phyloP scores from a whole-genome alignment of 441 rosid genomes.

The Daphne laureola region DNA sequence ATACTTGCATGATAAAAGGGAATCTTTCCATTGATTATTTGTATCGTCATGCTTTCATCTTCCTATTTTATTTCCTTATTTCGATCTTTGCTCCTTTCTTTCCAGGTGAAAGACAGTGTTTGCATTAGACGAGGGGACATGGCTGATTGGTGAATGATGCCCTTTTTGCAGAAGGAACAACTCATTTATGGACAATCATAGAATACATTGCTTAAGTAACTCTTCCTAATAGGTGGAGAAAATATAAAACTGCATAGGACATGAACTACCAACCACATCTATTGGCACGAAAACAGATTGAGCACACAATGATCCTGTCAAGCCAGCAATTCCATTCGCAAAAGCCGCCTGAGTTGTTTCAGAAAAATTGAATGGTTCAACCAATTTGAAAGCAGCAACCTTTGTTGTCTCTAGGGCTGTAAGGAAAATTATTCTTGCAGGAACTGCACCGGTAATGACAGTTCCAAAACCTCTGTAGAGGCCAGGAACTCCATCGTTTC shows the following conservation, averaged over 20 bases:
- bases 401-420: constrained; percentile 89
- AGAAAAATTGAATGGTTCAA: constrained; percentile 60
- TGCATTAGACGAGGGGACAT: too few species aligned
- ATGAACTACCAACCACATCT: constrained; percentile 63
- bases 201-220: too few species aligned
- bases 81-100: background rate
- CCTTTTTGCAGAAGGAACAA: too few species aligned
- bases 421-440: constrained; percentile 80
- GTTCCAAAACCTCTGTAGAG: constrained; percentile 94
- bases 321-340: constrained; percentile 92
- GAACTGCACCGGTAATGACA: constrained; percentile 86
- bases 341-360: constrained; percentile 86
- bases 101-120: too few species aligned
- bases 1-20: too few species aligned
- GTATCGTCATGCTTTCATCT: too few species aligned
- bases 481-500: constrained; percentile 85
- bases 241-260: background rate
- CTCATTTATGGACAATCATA: too few species aligned
- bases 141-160: too few species aligned
- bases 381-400: constrained; percentile 62
- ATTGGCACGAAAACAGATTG: constrained; percentile 91
- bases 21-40: too few species aligned
- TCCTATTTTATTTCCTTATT: too few species aligned
- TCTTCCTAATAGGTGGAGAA: background rate
- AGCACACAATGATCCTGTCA: constrained; percentile 75